Percentiles rank a stretch among this genome's conserved stretches.
phyloP scores from a whole-genome alignment of 2,329 filamentous ascomycete genomes.

The Fusarium sp. region DNA sequence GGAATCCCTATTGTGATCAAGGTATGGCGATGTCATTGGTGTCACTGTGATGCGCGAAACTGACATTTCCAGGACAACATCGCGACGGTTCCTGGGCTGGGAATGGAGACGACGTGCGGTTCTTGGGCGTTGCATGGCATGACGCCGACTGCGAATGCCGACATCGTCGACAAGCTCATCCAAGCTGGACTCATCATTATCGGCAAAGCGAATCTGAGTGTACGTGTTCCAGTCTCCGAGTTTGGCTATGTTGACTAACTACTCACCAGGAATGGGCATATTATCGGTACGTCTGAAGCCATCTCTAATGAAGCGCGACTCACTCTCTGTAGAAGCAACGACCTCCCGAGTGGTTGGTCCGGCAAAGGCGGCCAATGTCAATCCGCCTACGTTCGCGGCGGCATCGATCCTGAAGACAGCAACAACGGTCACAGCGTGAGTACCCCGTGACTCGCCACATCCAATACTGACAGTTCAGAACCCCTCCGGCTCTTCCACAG shows the following conservation, averaged over 20 bases:
- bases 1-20: background rate
- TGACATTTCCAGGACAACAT: background rate
- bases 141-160: background rate
- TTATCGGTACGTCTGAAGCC: background rate
- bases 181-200: background rate
- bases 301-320: no score
- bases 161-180: background rate
- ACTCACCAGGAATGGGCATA: background rate
- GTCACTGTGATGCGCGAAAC: fast-evolving
- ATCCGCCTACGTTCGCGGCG: slow-evolving; percentile 41
- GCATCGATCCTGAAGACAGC: slow-evolving; percentile 22
- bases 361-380: background rate
- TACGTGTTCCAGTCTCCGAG: background rate
- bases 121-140: background rate
- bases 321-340: slow-evolving; percentile 24
- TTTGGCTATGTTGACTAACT: background rate
- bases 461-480: slow-evolving; percentile 14
- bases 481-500: slow-evolving; percentile 48
- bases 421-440: background rate
- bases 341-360: background rate
- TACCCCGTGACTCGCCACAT: fast-evolving
- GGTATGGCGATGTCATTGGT: background rate
- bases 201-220: background rate
- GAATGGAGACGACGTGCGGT: background rate
- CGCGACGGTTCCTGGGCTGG: background rate